Base-by-base conservation (phyloP, 176 grass and related monocot species). In the Rhynchospora tenuis region DNA sequence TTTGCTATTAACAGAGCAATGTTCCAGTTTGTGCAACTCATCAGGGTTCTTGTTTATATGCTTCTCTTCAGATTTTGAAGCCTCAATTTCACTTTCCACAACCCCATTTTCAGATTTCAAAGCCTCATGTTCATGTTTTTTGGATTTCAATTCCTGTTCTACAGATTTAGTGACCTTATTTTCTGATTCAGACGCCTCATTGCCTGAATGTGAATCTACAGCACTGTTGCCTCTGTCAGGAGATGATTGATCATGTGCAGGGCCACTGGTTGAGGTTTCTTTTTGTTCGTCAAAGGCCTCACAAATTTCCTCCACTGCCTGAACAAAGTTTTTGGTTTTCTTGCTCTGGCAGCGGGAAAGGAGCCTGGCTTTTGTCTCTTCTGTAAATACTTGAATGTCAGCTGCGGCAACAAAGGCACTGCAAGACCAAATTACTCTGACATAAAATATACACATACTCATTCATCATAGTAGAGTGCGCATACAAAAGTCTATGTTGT, bases 291-390 rank as follows among this genome's bases (percentile, higher is more conserved):
- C 85, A 85, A 92, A 93, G 33, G 79, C 93, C 80, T 90, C 90
- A 71, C 96, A 99, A 69, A 99, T 99, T 87, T 95, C 88, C 65
- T 88, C 86, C 51, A 99, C 91, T 70, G 96, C 96, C 59, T 84
- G 86, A 81, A 78, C 85, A 88, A 93, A 93, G 82, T 70, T 12
- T 72, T 91, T 86, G 4, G 59, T 64, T 86, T 50, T 91, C 79
- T 99, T 95, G 76, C 79, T 86, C 56, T 86, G 83, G 73, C 90
- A 86, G 75, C 90, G 89, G 83, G 83, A 79, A 82, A 85, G 76
- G 38, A 95, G 64, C 65, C 90, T 89, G 85, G 27, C 80, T 66
- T 92, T 99, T 82, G 67, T 86, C 29, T 99, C 84, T 67, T 95
- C 86, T 31, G 88, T 93, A 79, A 99, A 99, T 89, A 85, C 84